Conservation (phyloP, 371 early-diverging fungal species). For the Fennellomyces sp. region DNA sequence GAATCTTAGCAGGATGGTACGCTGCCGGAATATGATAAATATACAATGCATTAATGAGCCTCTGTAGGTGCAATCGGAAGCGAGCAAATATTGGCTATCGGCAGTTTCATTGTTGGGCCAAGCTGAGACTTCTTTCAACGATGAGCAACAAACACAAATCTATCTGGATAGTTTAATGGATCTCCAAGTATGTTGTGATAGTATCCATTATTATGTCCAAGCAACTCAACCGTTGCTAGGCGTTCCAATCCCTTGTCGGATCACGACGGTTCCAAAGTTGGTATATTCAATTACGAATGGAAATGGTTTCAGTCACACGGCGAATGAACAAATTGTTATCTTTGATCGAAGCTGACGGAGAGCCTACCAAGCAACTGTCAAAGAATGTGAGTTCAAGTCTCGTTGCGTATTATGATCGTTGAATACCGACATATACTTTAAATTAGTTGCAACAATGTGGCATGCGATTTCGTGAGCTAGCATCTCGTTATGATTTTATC, state of each 20-base stretch:
- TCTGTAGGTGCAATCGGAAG: conserved; percentile 32
- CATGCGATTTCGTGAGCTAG: conserved; percentile 24
- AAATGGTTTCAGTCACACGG: conserved; percentile 28
- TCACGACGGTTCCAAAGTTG: conserved; percentile 22
- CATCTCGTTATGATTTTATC: conserved; percentile 34
- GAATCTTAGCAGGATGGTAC: conserved; percentile 26
- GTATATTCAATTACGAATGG: conserved; percentile 42
- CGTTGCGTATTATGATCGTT: neutral
- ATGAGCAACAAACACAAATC: conserved; percentile 20
- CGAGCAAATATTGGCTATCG: conserved; percentile 32
- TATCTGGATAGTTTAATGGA: conserved; percentile 11
- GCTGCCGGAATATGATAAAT: no score
- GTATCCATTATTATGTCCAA: no score
- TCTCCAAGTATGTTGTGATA: conserved; percentile 35
- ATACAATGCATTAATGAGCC: neutral
- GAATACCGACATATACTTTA: neutral
- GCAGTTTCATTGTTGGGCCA: conserved; percentile 24
- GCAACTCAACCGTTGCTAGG: no score
- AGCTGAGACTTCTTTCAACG: conserved; percentile 23
- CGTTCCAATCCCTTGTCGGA: conserved; percentile 30
- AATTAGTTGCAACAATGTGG: conserved; percentile 12
- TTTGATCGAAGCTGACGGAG: neutral
- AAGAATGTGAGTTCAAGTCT: neutral
- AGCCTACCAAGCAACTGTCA: neutral
- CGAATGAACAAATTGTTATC: conserved; percentile 7